These are phyloP conservation scores for Xylaria sp. DNA, from an alignment of 2,329 filamentous ascomycete species.

Conservation along the genomic window DNA sequence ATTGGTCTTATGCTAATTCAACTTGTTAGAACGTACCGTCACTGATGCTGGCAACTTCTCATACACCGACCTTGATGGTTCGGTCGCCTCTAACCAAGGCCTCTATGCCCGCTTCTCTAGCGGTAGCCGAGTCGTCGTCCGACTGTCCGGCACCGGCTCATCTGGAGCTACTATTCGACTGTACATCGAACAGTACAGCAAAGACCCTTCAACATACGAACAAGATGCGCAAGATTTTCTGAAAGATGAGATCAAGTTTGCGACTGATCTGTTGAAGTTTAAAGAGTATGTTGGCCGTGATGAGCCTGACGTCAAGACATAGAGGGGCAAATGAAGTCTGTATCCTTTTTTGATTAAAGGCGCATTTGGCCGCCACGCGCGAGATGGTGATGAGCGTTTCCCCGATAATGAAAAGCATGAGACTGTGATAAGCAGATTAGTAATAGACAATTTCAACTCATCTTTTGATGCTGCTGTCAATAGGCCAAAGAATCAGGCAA, in stretches of 20 bases:
- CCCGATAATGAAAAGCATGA: constrained; percentile 12
- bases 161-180: constrained; percentile 96
- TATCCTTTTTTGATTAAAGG: constrained; percentile 1
- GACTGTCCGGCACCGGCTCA: constrained; percentile 93
- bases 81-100: constrained; percentile 94
- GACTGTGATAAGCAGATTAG: constrained; percentile 20
- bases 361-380: constrained; percentile 3
- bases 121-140: constrained; percentile 93
- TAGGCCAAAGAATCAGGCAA: neutral
- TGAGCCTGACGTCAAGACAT: constrained; percentile 97
- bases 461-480: neutral
- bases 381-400: constrained; percentile 32
- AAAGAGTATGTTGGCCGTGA: constrained; percentile 93
- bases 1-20: constrained; percentile 15
- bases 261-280: constrained; percentile 87
- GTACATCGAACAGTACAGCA: constrained; percentile 96
- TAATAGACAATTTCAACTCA: constrained; percentile 26
- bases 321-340: constrained; percentile 45
- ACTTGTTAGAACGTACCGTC: constrained; percentile 74
- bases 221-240: constrained; percentile 93
- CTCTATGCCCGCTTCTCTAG: constrained; percentile 95
- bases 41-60: constrained; percentile 94
- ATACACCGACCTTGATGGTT: constrained; percentile 98
- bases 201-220: constrained; percentile 79
- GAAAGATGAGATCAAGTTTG: constrained; percentile 86